These are phyloP conservation scores for Gossypium australe DNA, from an alignment of 345 rosid species.

Conservation along the genomic window DNA sequence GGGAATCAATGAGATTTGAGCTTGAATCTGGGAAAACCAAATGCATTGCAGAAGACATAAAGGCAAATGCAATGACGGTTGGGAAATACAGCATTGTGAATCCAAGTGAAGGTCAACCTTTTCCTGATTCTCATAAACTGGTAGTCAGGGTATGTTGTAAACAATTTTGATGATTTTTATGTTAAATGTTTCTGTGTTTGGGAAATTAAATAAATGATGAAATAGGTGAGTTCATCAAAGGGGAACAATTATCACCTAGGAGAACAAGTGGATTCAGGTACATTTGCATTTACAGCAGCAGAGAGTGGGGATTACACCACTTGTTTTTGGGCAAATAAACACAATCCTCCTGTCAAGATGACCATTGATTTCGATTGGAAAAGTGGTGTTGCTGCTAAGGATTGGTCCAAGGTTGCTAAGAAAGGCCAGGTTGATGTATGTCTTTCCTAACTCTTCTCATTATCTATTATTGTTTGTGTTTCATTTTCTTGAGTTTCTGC, in stretches of 20 bases:
- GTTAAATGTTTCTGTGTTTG: background rate
- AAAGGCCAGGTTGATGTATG: background rate
- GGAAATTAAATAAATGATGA: background rate
- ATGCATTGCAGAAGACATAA: background rate
- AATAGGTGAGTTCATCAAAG: background rate
- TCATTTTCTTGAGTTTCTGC: too few species aligned
- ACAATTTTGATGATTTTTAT: background rate
- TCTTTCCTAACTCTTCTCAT: background rate
- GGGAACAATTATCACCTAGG: background rate
- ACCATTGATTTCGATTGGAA: background rate
- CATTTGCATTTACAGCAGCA: background rate
- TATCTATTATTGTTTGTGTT: too few species aligned
- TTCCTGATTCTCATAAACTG: background rate
- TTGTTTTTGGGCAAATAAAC: background rate
- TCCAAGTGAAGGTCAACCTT: background rate
- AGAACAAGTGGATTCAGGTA: background rate
- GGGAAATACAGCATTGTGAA: background rate
- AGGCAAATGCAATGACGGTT: background rate
- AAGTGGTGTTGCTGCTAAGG: background rate
- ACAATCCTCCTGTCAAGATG: background rate
- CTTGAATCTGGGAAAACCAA: background rate
- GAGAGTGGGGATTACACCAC: conserved; percentile 2
- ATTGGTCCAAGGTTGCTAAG: background rate
- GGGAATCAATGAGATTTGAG: background rate
- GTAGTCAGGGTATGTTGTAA: background rate